Conservation (phyloP, 75 land plant species). For the Gnetum montanum region DNA sequence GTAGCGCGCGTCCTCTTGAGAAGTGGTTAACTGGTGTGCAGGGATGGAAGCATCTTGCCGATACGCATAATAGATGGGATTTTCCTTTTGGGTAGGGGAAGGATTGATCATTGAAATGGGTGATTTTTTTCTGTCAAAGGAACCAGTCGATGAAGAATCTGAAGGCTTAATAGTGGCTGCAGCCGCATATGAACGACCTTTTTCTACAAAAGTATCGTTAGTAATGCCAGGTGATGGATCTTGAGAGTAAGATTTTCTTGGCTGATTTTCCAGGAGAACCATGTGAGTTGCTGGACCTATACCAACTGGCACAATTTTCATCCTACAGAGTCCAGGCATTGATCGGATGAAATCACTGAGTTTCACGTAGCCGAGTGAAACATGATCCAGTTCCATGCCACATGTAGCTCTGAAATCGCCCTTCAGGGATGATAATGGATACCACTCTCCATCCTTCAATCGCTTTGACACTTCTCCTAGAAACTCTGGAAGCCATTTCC, state of each 20-base stretch:
- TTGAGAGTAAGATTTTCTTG: not conserved
- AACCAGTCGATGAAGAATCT: not conserved
- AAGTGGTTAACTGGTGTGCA: too few species aligned
- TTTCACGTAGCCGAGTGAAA: constrained; percentile 46
- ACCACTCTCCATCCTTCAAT: constrained; percentile 44
- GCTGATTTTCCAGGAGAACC: constrained; percentile 38
- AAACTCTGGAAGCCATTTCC: constrained; percentile 51
- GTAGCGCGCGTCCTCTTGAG: not conserved
- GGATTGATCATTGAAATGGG: too few species aligned
- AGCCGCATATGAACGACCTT: constrained; percentile 3
- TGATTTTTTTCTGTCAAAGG: too few species aligned
- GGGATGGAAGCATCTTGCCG: too few species aligned
- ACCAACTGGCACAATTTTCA: constrained; percentile 50
- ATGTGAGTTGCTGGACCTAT: constrained; percentile 56
- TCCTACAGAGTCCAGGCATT: constrained; percentile 43
- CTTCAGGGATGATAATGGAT: constrained; percentile 67
- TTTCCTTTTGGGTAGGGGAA: too few species aligned
- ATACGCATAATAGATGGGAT: too few species aligned
- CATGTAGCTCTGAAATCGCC: constrained; percentile 67
- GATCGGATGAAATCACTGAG: constrained; percentile 63
- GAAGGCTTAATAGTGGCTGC: constrained; percentile 1
- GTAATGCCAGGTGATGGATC: not conserved
- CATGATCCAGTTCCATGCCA: constrained; percentile 61
- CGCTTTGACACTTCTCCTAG: constrained; percentile 26
- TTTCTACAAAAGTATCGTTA: not conserved